Conservation (phyloP, 2,329 filamentous ascomycete species). For the Pseudovirgaria hyperparasitica region DNA sequence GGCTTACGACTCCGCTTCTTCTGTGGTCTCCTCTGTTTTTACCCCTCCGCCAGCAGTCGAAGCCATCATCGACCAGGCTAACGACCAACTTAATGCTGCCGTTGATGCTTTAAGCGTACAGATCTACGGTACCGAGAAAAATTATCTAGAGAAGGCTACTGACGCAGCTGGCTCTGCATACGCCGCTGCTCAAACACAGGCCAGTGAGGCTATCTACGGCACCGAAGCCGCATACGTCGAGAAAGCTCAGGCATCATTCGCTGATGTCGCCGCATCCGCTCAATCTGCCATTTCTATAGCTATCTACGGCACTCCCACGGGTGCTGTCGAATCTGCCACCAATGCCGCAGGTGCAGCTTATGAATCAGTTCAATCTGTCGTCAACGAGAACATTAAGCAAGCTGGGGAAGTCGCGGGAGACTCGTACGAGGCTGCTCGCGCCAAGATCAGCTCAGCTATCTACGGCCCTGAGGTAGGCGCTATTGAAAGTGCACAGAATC, state of each 20-base stretch:
- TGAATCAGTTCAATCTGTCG: constrained; percentile 32
- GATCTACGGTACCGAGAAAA: constrained; percentile 44
- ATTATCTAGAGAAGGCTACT: constrained; percentile 40
- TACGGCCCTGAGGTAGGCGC: constrained; percentile 36
- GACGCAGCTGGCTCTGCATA: constrained; percentile 41
- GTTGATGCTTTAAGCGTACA: constrained; percentile 46
- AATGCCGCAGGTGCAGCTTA: constrained; percentile 31
- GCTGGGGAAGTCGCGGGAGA: constrained; percentile 16
- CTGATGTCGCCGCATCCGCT: constrained; percentile 41
- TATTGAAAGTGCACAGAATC: constrained; percentile 30
- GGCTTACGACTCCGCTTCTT: constrained; percentile 33
- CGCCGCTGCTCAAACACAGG: constrained; percentile 34
- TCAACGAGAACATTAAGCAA: constrained; percentile 26
- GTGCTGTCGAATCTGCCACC: constrained; percentile 30
- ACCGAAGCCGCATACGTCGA: constrained; percentile 39
- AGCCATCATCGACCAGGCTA: constrained; percentile 43
- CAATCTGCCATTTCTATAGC: constrained; percentile 42
- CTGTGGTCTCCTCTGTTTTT: constrained; percentile 35
- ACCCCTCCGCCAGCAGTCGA: constrained; percentile 47
- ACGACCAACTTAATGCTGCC: constrained; percentile 43
- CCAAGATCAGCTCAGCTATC: constrained; percentile 29
- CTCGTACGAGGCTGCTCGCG: constrained; percentile 10
- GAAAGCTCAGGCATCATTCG: constrained; percentile 40
- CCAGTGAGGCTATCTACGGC: constrained; percentile 44
- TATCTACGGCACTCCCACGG: constrained; percentile 43